A percentile compares a stretch with the other conserved stretches of the same genome.
These are phyloP conservation scores for Tulasnella sp. DNA, from an alignment of 768 basidiomycete genomes.

Conservation along the genomic window DNA sequence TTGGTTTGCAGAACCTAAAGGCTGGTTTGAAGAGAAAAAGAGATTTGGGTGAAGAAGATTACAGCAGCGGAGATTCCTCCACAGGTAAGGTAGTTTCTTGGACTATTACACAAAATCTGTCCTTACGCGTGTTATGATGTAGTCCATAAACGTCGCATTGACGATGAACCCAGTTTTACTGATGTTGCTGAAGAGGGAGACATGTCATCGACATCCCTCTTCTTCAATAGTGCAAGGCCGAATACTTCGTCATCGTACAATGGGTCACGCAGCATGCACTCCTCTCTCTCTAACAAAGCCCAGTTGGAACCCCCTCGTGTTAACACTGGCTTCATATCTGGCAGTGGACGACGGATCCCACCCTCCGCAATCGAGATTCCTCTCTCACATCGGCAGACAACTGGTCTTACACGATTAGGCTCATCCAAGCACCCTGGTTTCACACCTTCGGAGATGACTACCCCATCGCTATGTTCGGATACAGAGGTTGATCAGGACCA, in stretches of 20 bases:
- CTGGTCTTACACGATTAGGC: neutral
- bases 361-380: neutral
- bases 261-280: neutral
- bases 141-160: neutral
- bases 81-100: neutral
- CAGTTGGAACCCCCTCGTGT: neutral
- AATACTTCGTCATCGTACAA: no score
- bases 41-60: neutral
- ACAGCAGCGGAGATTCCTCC: neutral
- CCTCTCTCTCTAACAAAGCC: neutral
- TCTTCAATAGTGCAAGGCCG: no score
- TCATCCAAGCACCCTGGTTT: no score
- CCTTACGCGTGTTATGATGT: neutral
- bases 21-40: conserved; percentile 7
- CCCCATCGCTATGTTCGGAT: conserved; percentile 10
- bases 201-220: neutral
- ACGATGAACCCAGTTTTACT: neutral
- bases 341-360: neutral
- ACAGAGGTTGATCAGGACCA: conserved; percentile 8
- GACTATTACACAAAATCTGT: neutral
- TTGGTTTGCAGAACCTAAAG: conserved; percentile 3
- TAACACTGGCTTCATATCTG: no score
- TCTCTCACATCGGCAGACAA: conserved; percentile 1
- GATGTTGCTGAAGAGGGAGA: neutral
- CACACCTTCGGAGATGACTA: conserved; percentile 6